A percentile compares a stretch with the other conserved stretches of the same genome.
Conservation (phyloP, 352 stramenopile genomes). For the Globisporangium takayamanum region DNA sequence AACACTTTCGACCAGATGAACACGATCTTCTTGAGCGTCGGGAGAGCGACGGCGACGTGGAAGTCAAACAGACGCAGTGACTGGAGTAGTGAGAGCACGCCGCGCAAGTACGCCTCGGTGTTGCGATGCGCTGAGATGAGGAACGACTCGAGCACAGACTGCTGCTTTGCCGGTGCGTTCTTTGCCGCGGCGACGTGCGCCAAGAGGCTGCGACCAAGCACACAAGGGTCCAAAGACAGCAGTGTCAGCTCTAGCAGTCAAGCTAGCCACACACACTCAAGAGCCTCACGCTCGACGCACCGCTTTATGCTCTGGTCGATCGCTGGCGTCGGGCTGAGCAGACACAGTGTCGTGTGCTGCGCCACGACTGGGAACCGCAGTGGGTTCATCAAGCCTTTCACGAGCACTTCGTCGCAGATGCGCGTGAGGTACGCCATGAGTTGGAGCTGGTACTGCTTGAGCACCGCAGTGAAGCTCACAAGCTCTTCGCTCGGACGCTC, state of each 20-base stretch:
- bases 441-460: constrained; percentile 45
- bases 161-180: constrained; percentile 27
- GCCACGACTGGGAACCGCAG: constrained; percentile 75
- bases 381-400: constrained; percentile 67
- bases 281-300: constrained; percentile 15
- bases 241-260: not conserved
- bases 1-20: constrained; percentile 75
- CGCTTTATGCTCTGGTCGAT: constrained; percentile 69
- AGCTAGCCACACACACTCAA: not conserved
- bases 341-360: constrained; percentile 67
- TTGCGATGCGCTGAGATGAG: constrained; percentile 65
- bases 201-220: constrained; percentile 34
- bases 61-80: constrained; percentile 62
- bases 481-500: constrained; percentile 17
- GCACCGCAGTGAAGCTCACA: constrained; percentile 24
- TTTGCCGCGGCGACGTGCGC: constrained; percentile 45
- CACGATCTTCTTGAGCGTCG: constrained; percentile 65
- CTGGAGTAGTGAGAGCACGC: constrained; percentile 62
- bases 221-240: not conserved
- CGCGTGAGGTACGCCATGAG: constrained; percentile 51
- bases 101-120: constrained; percentile 65
- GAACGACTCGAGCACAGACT: constrained; percentile 56
- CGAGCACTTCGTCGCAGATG: constrained; percentile 65
- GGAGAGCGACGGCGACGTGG: constrained; percentile 36
- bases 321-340: constrained; percentile 52